Evolutionary conservation across 768 basidiomycete species (phyloP).

Genomic region (Naganishia vaughanmartiniae): DNA sequence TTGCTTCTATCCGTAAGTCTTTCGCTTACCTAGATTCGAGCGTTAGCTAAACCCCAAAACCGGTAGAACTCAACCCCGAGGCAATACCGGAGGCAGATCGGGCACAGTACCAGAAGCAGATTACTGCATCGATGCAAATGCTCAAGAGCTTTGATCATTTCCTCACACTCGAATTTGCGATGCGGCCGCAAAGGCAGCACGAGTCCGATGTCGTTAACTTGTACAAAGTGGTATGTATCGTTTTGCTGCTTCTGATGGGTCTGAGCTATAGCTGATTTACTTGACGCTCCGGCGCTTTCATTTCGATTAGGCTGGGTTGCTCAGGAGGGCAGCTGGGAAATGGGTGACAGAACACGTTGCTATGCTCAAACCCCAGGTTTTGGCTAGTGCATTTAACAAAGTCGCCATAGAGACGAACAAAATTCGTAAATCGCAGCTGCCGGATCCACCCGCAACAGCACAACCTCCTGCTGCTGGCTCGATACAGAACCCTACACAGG

Average conservation of each 20-base stretch:
- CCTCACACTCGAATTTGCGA: slow-evolving; percentile 18
- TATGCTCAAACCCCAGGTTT: slow-evolving; percentile 12
- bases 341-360: slow-evolving; percentile 19
- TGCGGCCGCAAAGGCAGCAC: slow-evolving; percentile 13
- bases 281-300: too few relatives aligned
- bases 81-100: slow-evolving; percentile 17
- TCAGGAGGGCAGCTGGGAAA: slow-evolving; percentile 7
- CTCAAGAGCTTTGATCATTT: slow-evolving; percentile 20
- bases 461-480: not conserved
- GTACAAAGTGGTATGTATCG: slow-evolving; percentile 15
- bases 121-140: slow-evolving; percentile 16
- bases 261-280: too few relatives aligned
- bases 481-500: not conserved
- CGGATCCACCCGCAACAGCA: not conserved
- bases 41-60: not conserved
- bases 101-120: slow-evolving; percentile 13
- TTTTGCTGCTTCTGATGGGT: not conserved
- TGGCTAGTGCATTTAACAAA: slow-evolving; percentile 17
- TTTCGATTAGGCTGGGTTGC: not conserved
- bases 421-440: slow-evolving; percentile 9
- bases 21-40: not conserved
- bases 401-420: slow-evolving; percentile 21
- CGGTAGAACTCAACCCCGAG: slow-evolving; percentile 3
- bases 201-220: slow-evolving; percentile 11
- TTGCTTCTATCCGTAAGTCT: slow-evolving; percentile 18